A percentile compares a stretch with the other conserved stretches of the same genome.
Evolutionary conservation across 23 red algal genomes (phyloP).

Genomic region (Gracilaria vermiculophylla): DNA sequence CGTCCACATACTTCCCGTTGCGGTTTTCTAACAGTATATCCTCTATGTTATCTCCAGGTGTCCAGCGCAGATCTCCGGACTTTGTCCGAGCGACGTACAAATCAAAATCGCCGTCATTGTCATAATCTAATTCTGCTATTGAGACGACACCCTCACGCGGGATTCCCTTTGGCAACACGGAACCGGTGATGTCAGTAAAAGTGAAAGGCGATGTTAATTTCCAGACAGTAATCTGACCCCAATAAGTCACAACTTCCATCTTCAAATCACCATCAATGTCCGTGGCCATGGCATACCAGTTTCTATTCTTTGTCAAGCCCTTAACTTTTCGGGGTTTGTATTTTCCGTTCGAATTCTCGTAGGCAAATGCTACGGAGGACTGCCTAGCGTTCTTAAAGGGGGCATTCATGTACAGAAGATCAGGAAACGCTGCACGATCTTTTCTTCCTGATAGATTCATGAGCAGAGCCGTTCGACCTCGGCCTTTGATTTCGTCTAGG

Average conservation of each 20-base stretch:
- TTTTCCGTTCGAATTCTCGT: background rate
- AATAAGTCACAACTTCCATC: slow-evolving; percentile 39
- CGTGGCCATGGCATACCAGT: slow-evolving; percentile 32
- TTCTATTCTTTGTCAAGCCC: background rate
- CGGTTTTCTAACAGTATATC: slow-evolving; percentile 47
- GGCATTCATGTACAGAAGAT: slow-evolving; percentile 18
- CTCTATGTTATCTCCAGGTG: background rate
- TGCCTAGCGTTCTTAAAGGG: background rate
- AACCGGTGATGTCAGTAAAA: slow-evolving; percentile 13
- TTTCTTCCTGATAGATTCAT: slow-evolving; percentile 12
- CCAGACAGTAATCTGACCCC: slow-evolving; percentile 4
- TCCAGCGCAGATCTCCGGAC: slow-evolving; percentile 12
- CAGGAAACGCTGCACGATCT: background rate
- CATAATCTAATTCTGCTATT: slow-evolving; percentile 62
- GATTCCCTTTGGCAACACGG: background rate
- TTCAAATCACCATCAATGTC: slow-evolving; percentile 42
- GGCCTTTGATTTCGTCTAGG: background rate
- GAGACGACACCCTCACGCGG: background rate
- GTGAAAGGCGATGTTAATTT: slow-evolving; percentile 2
- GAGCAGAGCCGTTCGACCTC: slow-evolving; percentile 1
- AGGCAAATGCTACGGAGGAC: background rate
- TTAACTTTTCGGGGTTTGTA: background rate
- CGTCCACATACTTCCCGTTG: slow-evolving; percentile 27
- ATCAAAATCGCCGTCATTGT: slow-evolving; percentile 66
- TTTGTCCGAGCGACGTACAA: slow-evolving; percentile 54